These are phyloP conservation scores for Penicillium sp. DNA, from an alignment of 2,329 filamentous ascomycete genomes.

Conservation along the genomic window DNA sequence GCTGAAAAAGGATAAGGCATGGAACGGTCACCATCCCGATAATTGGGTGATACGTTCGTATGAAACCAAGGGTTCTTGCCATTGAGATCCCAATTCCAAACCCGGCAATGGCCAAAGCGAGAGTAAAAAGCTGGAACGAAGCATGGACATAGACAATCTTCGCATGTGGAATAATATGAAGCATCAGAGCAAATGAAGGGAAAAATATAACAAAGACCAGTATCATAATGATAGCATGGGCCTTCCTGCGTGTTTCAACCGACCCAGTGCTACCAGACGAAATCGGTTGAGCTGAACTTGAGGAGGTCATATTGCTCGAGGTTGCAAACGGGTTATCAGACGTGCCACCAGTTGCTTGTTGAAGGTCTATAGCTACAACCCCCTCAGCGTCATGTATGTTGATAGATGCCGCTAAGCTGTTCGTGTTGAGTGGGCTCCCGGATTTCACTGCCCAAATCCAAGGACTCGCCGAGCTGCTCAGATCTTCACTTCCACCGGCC, in stretches of 20 bases:
- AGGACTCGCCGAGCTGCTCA: constrained; percentile 17
- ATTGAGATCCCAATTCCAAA: constrained; percentile 54
- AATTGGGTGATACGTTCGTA: constrained; percentile 49
- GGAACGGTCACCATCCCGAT: constrained; percentile 55
- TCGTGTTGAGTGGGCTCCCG: constrained; percentile 22
- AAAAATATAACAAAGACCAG: constrained; percentile 44
- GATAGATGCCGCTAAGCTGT: constrained; percentile 18
- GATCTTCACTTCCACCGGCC: constrained; percentile 16
- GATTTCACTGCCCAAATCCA: constrained; percentile 33
- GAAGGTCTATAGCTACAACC: constrained; percentile 19
- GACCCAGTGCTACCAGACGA: neutral
- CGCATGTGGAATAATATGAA: constrained; percentile 38
- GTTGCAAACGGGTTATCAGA: constrained; percentile 23
- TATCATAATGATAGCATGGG: constrained; percentile 38
- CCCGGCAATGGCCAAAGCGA: constrained; percentile 49
- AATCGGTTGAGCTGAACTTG: neutral
- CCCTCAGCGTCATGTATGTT: constrained; percentile 26
- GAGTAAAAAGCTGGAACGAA: constrained; percentile 49
- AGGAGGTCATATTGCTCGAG: neutral
- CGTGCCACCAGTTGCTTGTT: constrained; percentile 17
- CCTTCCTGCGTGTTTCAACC: neutral
- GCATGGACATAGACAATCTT: constrained; percentile 47
- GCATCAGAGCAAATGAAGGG: constrained; percentile 31
- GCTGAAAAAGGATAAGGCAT: constrained; percentile 57
- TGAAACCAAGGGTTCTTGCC: constrained; percentile 38